Evolutionary conservation across 345 rosid genomes (phyloP), one percentile per base, ranked within the genome.

Genomic region (Gossypium australe): DNA sequence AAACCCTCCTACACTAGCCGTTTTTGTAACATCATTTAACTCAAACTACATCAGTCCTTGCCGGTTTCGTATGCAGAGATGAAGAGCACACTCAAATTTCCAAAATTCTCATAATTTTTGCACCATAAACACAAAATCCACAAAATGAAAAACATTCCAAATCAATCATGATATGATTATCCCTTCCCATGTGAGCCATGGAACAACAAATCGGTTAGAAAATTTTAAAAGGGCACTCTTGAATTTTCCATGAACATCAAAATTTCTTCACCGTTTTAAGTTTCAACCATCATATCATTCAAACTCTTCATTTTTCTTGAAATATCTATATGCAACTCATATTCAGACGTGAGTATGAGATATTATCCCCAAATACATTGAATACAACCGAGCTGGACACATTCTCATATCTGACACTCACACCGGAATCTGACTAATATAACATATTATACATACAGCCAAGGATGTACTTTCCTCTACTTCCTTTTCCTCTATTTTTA

Each of bases 1-100:
- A 58, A 14, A 44, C 24, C 87, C 75, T 1, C 65, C 55, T 17
- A 24, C 47, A 27, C 6, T 45, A 45, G 52, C 2, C 49, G 13
- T 53, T 17, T 71, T 53, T 27, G 38, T 24, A 29, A 43, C 38
- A n/a, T 7, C 66, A 12, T 58, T 45, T 58, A 2, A 9, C 66
- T 45, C 18, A 16, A 63, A 49, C 60, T 9, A 41, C 52, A 79
- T 53, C 11, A 11, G 3, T 27, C 44, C 59, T 48, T 3, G n/a
- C 63, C 11, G 2, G 38, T 56, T 71, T 71, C 52, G 20, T 11
- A 17, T 41, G 18, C 51, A 71, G 58, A 60, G 18, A 34, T 38
- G 18, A 55, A 56, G 48, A 12, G 51, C 29, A 70, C 22, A 52
- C 43, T 84, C 6, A 89, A 63, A 83, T 67, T 51, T 75, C 87